Percentiles rank a stretch among this genome's conserved stretches.
Evolutionary conservation across 139 green algal genomes (phyloP).

Genomic region (Deuterostichococcus epilithicus): DNA sequence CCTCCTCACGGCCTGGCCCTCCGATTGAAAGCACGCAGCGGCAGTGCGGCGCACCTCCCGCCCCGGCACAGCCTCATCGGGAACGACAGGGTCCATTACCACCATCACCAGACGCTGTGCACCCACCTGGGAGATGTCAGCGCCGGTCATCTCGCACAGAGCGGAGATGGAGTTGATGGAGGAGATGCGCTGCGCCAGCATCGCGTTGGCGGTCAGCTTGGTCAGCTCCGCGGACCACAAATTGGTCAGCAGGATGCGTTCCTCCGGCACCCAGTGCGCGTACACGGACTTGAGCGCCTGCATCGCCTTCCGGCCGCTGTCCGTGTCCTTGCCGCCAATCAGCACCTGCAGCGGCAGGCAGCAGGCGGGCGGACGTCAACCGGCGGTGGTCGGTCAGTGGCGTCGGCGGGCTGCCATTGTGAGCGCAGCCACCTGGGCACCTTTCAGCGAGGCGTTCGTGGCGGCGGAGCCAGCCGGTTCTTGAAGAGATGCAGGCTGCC

Average conservation of each 20-base stretch:
- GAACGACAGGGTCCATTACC: no score
- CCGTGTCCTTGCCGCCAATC: conserved; percentile 85
- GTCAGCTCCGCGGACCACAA: conserved; percentile 97
- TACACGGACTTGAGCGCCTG: conserved; percentile 83
- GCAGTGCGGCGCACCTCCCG: no score
- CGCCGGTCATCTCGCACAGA: conserved; percentile 93
- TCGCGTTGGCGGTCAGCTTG: conserved; percentile 98
- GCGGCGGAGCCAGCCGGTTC: no score
- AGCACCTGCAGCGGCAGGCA: conserved; percentile 47
- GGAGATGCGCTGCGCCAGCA: conserved; percentile 97
- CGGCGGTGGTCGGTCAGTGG: conserved; percentile 22
- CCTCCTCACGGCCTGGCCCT: no score
- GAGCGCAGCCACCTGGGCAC: no score
- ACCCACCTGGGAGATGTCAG: conserved; percentile 85
- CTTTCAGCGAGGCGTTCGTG: no score
- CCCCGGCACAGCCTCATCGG: no score
- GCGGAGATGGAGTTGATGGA: conserved; percentile 99
- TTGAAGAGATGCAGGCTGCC: no score
- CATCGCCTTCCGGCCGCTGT: conserved; percentile 66
- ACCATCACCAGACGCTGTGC: no score
- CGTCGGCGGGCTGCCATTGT: conserved; percentile 27
- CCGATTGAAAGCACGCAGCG: no score
- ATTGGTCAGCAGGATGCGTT: conserved; percentile 91
- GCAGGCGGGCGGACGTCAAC: not conserved
- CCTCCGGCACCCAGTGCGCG: conserved; percentile 89